phyloP scores from a whole-genome alignment of 2,329 filamentous ascomycete genomes.

The Dothideomycetes sp. region DNA sequence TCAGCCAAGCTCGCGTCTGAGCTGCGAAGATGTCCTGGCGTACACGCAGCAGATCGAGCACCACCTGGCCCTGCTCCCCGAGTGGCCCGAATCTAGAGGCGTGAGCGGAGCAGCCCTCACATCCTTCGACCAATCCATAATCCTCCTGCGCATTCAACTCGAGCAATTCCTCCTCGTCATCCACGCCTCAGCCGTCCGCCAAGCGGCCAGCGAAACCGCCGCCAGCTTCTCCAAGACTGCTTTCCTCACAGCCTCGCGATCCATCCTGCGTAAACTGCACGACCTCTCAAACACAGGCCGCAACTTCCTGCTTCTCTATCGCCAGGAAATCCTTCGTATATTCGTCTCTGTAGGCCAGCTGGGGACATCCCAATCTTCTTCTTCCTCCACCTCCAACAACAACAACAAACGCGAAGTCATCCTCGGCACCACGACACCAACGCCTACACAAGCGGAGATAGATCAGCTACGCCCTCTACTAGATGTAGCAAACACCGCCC shows the following conservation, averaged over 20 bases:
- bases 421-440: too few species aligned
- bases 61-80: slow-evolving; percentile 16
- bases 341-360: slow-evolving; percentile 1
- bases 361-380: too few species aligned
- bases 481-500: slow-evolving; percentile 2
- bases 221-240: slow-evolving; percentile 15
- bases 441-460: too few species aligned
- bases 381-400: background rate
- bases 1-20: slow-evolving; percentile 18
- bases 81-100: slow-evolving; percentile 11
- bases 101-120: slow-evolving; percentile 2
- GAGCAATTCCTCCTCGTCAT: slow-evolving; percentile 20
- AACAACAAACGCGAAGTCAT: too few species aligned
- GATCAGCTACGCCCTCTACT: slow-evolving; percentile 1
- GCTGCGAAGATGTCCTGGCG: slow-evolving; percentile 20
- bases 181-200: slow-evolving; percentile 19
- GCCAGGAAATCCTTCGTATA: slow-evolving; percentile 1
- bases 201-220: slow-evolving; percentile 15
- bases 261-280: slow-evolving; percentile 3
- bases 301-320: slow-evolving; percentile 1
- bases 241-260: slow-evolving; percentile 4
- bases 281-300: background rate
- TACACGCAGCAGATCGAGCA: slow-evolving; percentile 21
- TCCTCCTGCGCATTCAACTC: slow-evolving; percentile 18
- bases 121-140: slow-evolving; percentile 10